These are phyloP conservation scores for Aspergillus chevalieri DNA, from an alignment of 2,329 filamentous ascomycete genomes.

Conservation along the genomic window DNA sequence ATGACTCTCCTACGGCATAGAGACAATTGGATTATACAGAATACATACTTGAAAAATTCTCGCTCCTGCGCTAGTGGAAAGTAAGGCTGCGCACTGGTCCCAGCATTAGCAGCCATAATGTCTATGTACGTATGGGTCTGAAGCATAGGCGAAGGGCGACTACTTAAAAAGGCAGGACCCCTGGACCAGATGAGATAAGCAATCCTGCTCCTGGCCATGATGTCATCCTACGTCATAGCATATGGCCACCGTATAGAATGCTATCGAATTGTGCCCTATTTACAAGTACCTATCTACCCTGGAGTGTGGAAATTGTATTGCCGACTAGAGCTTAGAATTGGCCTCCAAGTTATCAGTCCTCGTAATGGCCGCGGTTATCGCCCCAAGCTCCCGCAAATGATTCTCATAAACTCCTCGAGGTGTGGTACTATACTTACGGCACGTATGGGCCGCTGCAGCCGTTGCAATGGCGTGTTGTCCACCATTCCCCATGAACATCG, in stretches of 20 bases:
- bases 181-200: too few relatives aligned
- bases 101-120: not conserved
- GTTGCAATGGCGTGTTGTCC: not conserved
- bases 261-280: too few relatives aligned
- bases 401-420: not conserved
- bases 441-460: not conserved
- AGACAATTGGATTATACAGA: not conserved
- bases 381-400: not conserved
- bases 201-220: too few relatives aligned
- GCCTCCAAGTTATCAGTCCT: not conserved
- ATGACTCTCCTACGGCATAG: not conserved
- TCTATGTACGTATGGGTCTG: too few relatives aligned
- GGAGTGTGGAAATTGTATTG: too few relatives aligned
- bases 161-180: too few relatives aligned
- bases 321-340: not conserved
- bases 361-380: not conserved
- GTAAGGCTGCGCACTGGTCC: not conserved
- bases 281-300: too few relatives aligned
- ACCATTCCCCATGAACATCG: not conserved
- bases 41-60: slow-evolving; percentile 16
- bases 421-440: not conserved
- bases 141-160: too few relatives aligned
- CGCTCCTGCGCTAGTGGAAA: slow-evolving; percentile 14
- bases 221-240: too few relatives aligned
- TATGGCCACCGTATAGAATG: too few relatives aligned